phyloP scores from a whole-genome alignment of 805 yeast species.

The Zygoascus ofunaensis region DNA sequence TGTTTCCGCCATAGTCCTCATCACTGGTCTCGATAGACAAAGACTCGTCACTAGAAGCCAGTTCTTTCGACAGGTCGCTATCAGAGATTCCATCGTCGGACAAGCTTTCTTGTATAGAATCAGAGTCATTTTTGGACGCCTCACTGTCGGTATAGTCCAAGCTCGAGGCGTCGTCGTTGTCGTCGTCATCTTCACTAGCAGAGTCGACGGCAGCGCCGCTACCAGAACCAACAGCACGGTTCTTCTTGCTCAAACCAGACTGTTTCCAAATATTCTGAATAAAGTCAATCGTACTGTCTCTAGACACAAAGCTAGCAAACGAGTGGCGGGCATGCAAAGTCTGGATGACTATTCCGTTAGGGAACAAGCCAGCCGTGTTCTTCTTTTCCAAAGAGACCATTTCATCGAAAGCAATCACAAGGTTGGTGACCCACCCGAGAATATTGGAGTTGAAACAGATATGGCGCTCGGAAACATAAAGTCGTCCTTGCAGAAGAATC shows the following conservation, averaged over 20 bases:
- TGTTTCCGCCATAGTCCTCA: conserved; percentile 21
- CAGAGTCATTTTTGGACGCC: background rate
- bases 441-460: conserved; percentile 81
- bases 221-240: conserved; percentile 14
- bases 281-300: conserved; percentile 69
- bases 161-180: conserved; percentile 10
- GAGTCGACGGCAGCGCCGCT: background rate
- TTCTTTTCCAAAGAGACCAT: conserved; percentile 68
- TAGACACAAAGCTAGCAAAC: conserved; percentile 78
- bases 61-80: conserved; percentile 12
- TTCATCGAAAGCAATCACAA: conserved; percentile 63
- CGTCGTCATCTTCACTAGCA: conserved; percentile 15
- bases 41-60: background rate
- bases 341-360: conserved; percentile 74
- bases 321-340: conserved; percentile 56
- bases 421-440: conserved; percentile 82
- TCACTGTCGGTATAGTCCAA: background rate
- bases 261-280: conserved; percentile 61
- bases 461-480: conserved; percentile 69
- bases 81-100: conserved; percentile 14
- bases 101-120: background rate
- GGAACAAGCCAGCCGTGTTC: conserved; percentile 80
- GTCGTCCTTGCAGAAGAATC: conserved; percentile 75
- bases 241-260: conserved; percentile 19
- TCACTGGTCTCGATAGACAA: conserved; percentile 20